phyloP scores from a whole-genome alignment of 495 filamentous ascomycete genomes.

The Penicillium angulare region DNA sequence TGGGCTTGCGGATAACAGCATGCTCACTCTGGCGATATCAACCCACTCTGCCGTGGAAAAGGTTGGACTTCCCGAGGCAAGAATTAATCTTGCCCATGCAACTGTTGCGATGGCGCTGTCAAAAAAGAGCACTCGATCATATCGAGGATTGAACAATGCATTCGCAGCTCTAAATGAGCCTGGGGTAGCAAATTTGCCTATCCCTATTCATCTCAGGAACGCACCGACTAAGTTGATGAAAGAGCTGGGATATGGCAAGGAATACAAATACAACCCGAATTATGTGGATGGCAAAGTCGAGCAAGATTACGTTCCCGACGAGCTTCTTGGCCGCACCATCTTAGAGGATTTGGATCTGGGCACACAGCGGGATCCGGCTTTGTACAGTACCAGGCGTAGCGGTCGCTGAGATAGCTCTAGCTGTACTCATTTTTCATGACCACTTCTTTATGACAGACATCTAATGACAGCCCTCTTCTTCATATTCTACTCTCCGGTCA shows the following conservation, averaged over 20 bases:
- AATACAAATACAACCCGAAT: slow-evolving; percentile 96
- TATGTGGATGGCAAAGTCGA: slow-evolving; percentile 79
- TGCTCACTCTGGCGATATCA: slow-evolving; percentile 80
- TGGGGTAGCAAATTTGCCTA: slow-evolving; percentile 71
- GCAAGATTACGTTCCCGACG: slow-evolving; percentile 87
- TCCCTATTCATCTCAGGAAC: slow-evolving; percentile 87
- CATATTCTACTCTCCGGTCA: no score
- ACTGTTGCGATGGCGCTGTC: slow-evolving; percentile 79
- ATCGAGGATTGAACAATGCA: slow-evolving; percentile 77
- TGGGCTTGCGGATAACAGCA: slow-evolving; percentile 82
- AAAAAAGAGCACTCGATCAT: slow-evolving; percentile 82
- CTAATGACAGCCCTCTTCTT: no score
- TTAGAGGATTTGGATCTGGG: slow-evolving; percentile 84
- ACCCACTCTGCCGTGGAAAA: slow-evolving; percentile 83
- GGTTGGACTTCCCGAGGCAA: slow-evolving; percentile 90
- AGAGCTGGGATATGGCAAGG: slow-evolving; percentile 82
- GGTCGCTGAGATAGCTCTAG: neutral
- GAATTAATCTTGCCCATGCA: slow-evolving; percentile 87
- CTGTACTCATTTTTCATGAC: no score
- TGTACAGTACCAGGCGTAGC: slow-evolving; percentile 1
- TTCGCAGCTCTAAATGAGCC: slow-evolving; percentile 73
- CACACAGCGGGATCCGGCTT: slow-evolving; percentile 66
- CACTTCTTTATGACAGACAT: no score
- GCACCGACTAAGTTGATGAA: slow-evolving; percentile 91
- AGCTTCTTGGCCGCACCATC: slow-evolving; percentile 65